Evolutionary conservation across 1,284 basidiomycete genomes (phyloP), one percentile per base, ranked within the genome.

Genomic region (Cystobasidium slooffiae): DNA sequence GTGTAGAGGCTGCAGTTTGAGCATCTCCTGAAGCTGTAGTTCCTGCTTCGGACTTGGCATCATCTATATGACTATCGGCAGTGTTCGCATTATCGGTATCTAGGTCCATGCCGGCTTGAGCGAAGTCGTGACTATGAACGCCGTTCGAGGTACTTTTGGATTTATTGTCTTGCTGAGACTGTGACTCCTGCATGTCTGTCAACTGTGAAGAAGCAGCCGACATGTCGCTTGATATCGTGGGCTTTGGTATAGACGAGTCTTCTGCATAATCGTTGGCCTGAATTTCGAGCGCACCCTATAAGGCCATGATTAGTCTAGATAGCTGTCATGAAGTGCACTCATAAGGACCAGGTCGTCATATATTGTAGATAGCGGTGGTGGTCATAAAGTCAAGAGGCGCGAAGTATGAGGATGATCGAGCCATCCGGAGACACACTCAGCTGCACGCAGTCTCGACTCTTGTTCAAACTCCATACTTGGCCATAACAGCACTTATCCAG

Each of bases 11-110:
- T 41, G 56, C 56, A 3, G 56, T 59, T 18, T 41, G 56, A 14
- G 56, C 56, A 18, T 59, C 56, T 5, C 37, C n/a, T 24, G 61
- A 63, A 1, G 44, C 61, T 16, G 61, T 63, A 8, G 61, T 63
- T 12, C 61, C 61, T 46, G 43, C 61, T 46, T 63, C 61, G 43
- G 61, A 63, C 61, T 66, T 47, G 49, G 43, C 53, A 47, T 66
- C 51, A 37, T 43, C 51, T 1, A 31, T 5, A 51, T 51, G 10
- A 39, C 20, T 3, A 20, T 10, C 47, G 18, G 12, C 37, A 52
- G 43, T 20, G 31, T 14, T 49, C 6, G 47, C 24, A 44, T 52
- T 55, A 12, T 55, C 37, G 12, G 18, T 37, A 41, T 55, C 64
- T 24, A 53, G 6, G 43, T 66, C 64, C 64, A 66, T 66, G 47